Evolutionary conservation across 2,329 filamentous ascomycete species (phyloP).

Genomic region (Juglanconis oblonga): DNA sequence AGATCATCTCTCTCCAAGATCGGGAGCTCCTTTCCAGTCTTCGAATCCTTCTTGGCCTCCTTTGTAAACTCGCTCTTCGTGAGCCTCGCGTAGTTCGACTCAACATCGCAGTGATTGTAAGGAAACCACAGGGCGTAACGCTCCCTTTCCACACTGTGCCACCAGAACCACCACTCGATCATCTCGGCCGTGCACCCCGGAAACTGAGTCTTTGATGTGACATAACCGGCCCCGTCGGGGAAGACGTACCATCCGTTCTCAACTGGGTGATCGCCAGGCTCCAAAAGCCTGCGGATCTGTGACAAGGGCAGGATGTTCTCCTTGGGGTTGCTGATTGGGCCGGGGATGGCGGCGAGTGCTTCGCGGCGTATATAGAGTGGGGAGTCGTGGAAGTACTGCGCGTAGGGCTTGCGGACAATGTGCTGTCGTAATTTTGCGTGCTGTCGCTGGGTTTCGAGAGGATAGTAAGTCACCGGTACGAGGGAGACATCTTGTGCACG

Average conservation of each 20-base stretch:
- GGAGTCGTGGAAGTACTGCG: constrained; percentile 10
- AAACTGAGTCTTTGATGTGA: constrained; percentile 18
- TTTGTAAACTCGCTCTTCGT: not conserved
- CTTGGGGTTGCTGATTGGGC: constrained; percentile 8
- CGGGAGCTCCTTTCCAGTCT: not conserved
- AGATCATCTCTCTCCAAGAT: constrained; percentile 10
- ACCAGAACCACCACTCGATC: constrained; percentile 23
- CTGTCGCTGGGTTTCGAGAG: constrained; percentile 9
- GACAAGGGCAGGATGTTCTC: constrained; percentile 9
- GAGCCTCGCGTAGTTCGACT: constrained; percentile 1
- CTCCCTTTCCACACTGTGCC: constrained; percentile 20
- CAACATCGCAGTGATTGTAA: constrained; percentile 14
- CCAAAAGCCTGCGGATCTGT: constrained; percentile 11
- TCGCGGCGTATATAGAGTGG: constrained; percentile 16
- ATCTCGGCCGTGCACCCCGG: constrained; percentile 14
- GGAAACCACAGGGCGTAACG: constrained; percentile 20
- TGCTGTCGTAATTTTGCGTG: constrained; percentile 5
- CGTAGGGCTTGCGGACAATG: constrained; percentile 16
- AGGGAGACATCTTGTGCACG: constrained; percentile 2
- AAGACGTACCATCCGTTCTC: constrained; percentile 20
- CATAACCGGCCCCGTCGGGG: constrained; percentile 18
- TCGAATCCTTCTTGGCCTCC: not conserved
- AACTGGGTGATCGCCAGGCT: constrained; percentile 11
- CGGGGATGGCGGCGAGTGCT: constrained; percentile 9
- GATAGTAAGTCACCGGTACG: constrained; percentile 18